These are phyloP conservation scores for Cystobasidium ongulense DNA, from an alignment of 768 basidiomycete species.

Conservation along the genomic window DNA sequence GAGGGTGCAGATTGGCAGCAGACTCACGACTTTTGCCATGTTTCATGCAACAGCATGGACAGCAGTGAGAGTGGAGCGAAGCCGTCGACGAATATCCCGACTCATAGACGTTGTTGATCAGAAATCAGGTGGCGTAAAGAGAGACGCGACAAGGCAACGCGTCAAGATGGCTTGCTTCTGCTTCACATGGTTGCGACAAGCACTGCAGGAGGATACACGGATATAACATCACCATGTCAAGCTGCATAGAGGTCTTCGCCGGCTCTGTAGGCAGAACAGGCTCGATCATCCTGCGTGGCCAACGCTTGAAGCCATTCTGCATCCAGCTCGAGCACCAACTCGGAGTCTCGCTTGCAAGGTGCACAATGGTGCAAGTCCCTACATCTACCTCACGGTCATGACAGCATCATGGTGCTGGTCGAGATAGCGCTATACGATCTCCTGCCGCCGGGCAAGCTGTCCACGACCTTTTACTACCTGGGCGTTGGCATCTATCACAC, in stretches of 20 bases:
- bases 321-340: too few species aligned
- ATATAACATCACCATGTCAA: too few species aligned
- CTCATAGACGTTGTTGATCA: neutral
- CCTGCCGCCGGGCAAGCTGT: slow-evolving; percentile 11
- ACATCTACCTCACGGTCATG: too few species aligned
- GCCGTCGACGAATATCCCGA: neutral
- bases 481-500: slow-evolving; percentile 22
- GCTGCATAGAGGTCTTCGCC: too few species aligned
- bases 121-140: neutral
- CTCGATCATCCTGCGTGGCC: too few species aligned
- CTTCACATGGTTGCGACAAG: too few species aligned
- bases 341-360: too few species aligned
- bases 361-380: too few species aligned
- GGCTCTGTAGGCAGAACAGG: too few species aligned
- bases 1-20: neutral
- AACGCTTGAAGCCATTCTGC: too few species aligned
- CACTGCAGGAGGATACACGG: too few species aligned
- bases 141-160: neutral
- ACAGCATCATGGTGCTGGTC: neutral
- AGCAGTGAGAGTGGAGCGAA: neutral
- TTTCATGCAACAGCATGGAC: neutral
- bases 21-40: slow-evolving; percentile 2
- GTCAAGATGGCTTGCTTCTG: neutral
- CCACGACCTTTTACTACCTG: slow-evolving; percentile 15
- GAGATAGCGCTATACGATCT: slow-evolving; percentile 22